These are phyloP conservation scores for Cordyceps tenuipes DNA, from an alignment of 2,329 filamentous ascomycete genomes.

Conservation along the genomic window DNA sequence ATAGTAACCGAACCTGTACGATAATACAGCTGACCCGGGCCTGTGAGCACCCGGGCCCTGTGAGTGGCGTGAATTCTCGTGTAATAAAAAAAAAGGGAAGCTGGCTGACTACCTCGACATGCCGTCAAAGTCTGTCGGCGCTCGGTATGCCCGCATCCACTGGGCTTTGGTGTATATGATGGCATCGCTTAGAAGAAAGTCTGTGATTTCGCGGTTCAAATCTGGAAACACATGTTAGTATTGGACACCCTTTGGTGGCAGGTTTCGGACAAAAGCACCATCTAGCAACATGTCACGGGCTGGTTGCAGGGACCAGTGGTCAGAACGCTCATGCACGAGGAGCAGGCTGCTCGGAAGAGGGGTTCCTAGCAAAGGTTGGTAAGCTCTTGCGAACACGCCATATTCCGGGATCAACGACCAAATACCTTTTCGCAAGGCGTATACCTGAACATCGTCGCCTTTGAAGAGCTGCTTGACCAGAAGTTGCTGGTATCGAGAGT, in stretches of 20 bases:
- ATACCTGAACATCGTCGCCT: conserved; percentile 14
- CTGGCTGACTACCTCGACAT: not conserved
- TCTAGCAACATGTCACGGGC: conserved; percentile 13
- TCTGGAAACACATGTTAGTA: not conserved
- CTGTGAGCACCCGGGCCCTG: no score
- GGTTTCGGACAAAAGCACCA: not conserved
- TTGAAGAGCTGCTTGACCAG: conserved; percentile 14
- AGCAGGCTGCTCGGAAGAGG: conserved; percentile 15
- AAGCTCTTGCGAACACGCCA: not conserved
- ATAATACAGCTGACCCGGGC: not conserved
- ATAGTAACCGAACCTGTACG: not conserved
- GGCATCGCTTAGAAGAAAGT: conserved; percentile 9
- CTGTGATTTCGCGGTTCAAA: conserved; percentile 12
- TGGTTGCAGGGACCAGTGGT: conserved; percentile 18
- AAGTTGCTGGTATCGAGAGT: conserved; percentile 16
- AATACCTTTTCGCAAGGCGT: conserved; percentile 14
- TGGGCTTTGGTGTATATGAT: conserved; percentile 7
- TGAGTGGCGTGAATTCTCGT: no score
- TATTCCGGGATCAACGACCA: not conserved
- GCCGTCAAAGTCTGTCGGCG: not conserved
- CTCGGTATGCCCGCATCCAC: conserved; percentile 12
- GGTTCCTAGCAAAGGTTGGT: conserved; percentile 12
- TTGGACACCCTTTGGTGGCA: not conserved
- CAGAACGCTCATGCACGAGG: conserved; percentile 18
- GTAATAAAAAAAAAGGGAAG: not conserved